A percentile compares a stretch with the other conserved stretches of the same genome.
Evolutionary conservation across 83 land plant genomes (phyloP).

Genomic region (Diphasiastrum complanatum): DNA sequence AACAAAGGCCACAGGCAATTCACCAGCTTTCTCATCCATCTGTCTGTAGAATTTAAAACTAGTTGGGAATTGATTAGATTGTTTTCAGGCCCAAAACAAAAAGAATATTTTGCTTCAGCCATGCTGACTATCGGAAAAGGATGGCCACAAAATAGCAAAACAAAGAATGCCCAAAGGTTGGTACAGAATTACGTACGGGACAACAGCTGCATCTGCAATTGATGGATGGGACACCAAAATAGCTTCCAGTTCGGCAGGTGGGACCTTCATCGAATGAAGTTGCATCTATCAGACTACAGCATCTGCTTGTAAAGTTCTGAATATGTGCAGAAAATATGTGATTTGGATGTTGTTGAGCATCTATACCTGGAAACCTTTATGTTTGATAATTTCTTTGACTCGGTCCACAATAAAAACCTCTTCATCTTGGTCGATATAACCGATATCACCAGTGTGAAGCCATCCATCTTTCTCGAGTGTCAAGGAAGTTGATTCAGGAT

Average conservation of each 20-base stretch:
- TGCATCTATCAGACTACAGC: neutral
- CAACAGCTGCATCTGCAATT: slow-evolving; percentile 19
- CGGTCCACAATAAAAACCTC: slow-evolving; percentile 59
- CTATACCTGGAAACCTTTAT: slow-evolving; percentile 45
- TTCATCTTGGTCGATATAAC: slow-evolving; percentile 51
- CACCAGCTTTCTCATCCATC: slow-evolving; percentile 29
- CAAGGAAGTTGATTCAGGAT: slow-evolving; percentile 33
- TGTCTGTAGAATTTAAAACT: neutral
- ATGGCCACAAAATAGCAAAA: neutral
- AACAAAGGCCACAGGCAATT: slow-evolving; percentile 23
- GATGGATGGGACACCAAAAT: slow-evolving; percentile 20
- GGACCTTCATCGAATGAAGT: slow-evolving; percentile 9
- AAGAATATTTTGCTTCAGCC: too few species aligned
- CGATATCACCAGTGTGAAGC: slow-evolving; percentile 56
- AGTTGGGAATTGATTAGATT: neutral
- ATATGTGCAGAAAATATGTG: neutral
- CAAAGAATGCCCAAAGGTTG: neutral
- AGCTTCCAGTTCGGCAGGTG: slow-evolving; percentile 25
- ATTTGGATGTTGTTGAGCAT: neutral
- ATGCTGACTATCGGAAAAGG: neutral
- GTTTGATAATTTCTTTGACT: slow-evolving; percentile 57
- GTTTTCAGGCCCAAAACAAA: too few species aligned
- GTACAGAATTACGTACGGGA: slow-evolving; percentile 14
- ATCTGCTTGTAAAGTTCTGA: neutral
- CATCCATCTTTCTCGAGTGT: slow-evolving; percentile 56